These are phyloP conservation scores for Paraleonurus japonicus DNA, from an alignment of 257 asterid species.

Conservation along the genomic window DNA sequence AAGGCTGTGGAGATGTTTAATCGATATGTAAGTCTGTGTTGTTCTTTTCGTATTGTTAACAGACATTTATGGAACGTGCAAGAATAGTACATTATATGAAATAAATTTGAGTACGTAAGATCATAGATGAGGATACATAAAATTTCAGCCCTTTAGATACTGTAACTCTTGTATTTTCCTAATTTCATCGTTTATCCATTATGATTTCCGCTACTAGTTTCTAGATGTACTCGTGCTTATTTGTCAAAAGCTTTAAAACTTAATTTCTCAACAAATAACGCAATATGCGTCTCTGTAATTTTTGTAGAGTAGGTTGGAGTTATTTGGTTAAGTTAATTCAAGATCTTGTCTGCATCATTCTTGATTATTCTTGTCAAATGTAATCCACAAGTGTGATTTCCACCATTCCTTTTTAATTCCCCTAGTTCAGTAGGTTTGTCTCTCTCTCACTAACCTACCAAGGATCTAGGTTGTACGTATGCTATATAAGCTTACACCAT, in stretches of 20 bases:
- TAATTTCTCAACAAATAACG: not conserved
- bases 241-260: not conserved
- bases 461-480: not conserved
- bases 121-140: not conserved
- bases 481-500: not conserved
- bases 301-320: not conserved
- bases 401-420: not conserved
- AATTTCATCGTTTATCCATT: not conserved
- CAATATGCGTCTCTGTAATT: no score
- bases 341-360: not conserved
- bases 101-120: not conserved
- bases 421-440: not conserved
- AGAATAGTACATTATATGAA: not conserved
- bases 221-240: not conserved
- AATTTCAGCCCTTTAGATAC: not conserved
- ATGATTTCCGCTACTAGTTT: not conserved
- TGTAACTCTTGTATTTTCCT: not conserved
- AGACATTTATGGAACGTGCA: not conserved
- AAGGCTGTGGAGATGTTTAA: constrained; percentile 73
- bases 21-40: constrained; percentile 58
- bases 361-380: constrained; percentile 2
- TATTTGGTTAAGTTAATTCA: not conserved
- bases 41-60: not conserved
- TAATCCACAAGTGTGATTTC: not conserved
- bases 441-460: not conserved